A percentile compares a stretch with the other conserved stretches of the same genome.
Evolutionary conservation across 768 basidiomycete genomes (phyloP).

Genomic region (Rhodotorula taiwanensis): DNA sequence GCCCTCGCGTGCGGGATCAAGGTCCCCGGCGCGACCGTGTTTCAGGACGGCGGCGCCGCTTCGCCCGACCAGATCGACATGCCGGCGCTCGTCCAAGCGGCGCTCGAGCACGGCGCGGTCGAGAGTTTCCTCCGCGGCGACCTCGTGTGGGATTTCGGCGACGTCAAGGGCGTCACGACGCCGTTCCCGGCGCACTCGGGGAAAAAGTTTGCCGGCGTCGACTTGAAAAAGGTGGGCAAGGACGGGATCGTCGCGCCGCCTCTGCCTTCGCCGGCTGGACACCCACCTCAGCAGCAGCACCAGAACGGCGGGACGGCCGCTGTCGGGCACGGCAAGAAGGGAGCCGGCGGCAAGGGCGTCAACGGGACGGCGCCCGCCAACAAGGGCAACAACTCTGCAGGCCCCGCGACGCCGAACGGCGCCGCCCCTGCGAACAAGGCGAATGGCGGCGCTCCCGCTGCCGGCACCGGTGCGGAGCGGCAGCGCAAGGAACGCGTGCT

Average conservation of each 20-base stretch:
- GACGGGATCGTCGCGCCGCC: slow-evolving; percentile 32
- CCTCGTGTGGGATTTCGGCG: slow-evolving; percentile 33
- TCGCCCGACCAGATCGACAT: slow-evolving; percentile 8
- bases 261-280: neutral
- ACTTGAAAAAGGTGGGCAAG: slow-evolving; percentile 29
- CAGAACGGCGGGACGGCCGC: neutral
- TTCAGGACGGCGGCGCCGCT: neutral
- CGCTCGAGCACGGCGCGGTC: slow-evolving; percentile 31
- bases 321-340: neutral
- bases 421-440: neutral
- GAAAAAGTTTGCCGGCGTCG: slow-evolving; percentile 21
- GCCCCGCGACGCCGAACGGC: neutral
- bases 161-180: slow-evolving; percentile 30
- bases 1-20: slow-evolving; percentile 23
- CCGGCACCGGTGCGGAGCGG: neutral
- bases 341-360: neutral
- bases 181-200: neutral
- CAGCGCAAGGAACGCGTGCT: slow-evolving; percentile 23
- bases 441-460: neutral
- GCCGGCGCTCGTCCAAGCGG: slow-evolving; percentile 15
- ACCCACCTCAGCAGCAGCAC: neutral
- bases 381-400: neutral
- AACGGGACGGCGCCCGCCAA: neutral
- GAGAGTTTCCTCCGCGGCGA: slow-evolving; percentile 26
- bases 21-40: slow-evolving; percentile 11